Base-by-base conservation (phyloP, 1,139 yeast species). In the Blastobotrys arbuscula region DNA sequence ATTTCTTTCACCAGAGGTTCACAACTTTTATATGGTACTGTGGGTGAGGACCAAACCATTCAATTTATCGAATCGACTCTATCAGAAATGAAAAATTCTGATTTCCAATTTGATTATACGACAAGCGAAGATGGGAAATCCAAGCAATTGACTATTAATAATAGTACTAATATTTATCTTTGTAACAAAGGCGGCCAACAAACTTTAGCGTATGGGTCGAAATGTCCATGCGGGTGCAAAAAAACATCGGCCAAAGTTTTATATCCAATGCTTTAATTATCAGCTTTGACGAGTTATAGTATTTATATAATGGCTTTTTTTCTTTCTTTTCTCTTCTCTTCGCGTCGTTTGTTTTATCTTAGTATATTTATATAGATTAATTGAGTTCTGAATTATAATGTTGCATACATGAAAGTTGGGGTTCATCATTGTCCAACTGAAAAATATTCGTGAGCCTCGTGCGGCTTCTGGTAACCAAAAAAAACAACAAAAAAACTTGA, bases 11-110 rank as follows among this genome's bases (percentile, higher is more conserved):
- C 33, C 12, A 31, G 31, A 16, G 37, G 44, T 15, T 30, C n/a
- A 21, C 31, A 28, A 16, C 28, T 41, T 2, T 16, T 41, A 15
- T 41, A 41, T n/a, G 44, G 30, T 13, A 18, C 36, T 7, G 44
- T 41, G 8, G 41, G 28, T 8, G 2, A 3, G 3, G 16, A 18
- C 28, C 20, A 31, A 7, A 13, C 13, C 19, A 9, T 28, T 13
- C 15, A 24, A 24, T 24, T 24, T 24, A 24, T 24, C 10, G 28
- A 24, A 24, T 24, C 28, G 10, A 24, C 28, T 24, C 28, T 7
- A 24, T 8, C 9, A 16, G 8, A n/a, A 15, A 33, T 33, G 36
- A 8, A 8, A 16, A 15, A 13, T n/a, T 18, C 19, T 8, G 24
- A 35, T 16, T 35, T 9, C 24, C 8, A 13, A 5, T 35, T 35